phyloP scores from a whole-genome alignment of 345 rosid genomes.

The Linum tenue region DNA sequence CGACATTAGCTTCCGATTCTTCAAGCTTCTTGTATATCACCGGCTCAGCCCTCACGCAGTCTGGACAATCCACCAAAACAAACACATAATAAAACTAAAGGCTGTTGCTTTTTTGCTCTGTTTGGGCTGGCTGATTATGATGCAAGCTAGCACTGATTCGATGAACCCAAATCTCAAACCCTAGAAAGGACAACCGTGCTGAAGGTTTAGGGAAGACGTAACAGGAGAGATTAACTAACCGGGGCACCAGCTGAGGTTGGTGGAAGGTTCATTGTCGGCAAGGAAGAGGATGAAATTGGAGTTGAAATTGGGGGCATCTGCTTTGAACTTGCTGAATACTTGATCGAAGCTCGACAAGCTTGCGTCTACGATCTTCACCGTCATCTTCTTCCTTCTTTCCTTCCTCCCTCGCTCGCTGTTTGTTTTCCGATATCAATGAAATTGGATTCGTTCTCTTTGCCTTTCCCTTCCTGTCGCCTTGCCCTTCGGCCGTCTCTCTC shows the following conservation, averaged over 20 bases:
- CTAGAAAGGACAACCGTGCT: too few species aligned
- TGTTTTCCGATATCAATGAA: too few species aligned
- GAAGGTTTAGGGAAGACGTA: too few species aligned
- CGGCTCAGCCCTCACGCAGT: conserved; percentile 92
- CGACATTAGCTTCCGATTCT: conserved; percentile 44
- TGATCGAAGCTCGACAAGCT: background rate
- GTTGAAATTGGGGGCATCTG: background rate
- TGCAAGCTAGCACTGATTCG: too few species aligned
- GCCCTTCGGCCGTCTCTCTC: too few species aligned
- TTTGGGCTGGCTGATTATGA: too few species aligned
- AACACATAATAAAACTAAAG: background rate
- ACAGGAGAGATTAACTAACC: background rate
- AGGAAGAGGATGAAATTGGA: conserved; percentile 1
- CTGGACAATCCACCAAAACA: conserved; percentile 21
- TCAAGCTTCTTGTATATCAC: conserved; percentile 65
- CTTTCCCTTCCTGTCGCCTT: too few species aligned
- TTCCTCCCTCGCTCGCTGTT: too few species aligned
- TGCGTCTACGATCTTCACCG: background rate
- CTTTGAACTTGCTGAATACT: background rate
- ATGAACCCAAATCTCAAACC: too few species aligned
- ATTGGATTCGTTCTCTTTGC: too few species aligned
- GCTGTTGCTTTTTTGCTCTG: too few species aligned
- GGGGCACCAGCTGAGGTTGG: conserved; percentile 6
- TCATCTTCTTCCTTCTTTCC: background rate
- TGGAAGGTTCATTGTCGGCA: background rate